Evolutionary conservation across 768 basidiomycete genomes (phyloP).

Genomic region (Amanita exitialis): DNA sequence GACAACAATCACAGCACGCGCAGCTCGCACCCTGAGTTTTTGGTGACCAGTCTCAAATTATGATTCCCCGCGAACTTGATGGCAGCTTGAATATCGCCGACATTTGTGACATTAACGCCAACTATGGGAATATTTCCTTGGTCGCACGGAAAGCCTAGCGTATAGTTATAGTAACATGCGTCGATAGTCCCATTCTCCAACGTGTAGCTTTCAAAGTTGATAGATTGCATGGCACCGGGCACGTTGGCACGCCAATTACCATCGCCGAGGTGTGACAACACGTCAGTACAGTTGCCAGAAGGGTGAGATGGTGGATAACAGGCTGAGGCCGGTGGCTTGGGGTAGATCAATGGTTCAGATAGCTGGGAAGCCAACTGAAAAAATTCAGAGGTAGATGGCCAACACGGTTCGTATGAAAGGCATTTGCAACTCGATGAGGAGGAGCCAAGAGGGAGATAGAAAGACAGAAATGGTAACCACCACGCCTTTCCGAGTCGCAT

Average conservation of each 20-base stretch:
- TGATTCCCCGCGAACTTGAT: constrained; percentile 9
- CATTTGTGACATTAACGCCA: constrained; percentile 29
- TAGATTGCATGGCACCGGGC: constrained; percentile 28
- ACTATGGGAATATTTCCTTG: constrained; percentile 33
- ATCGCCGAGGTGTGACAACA: constrained; percentile 17
- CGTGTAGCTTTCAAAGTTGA: constrained; percentile 15
- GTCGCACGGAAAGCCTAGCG: constrained; percentile 26
- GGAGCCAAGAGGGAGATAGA: not conserved
- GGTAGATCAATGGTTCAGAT: constrained; percentile 1
- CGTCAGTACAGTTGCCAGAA: constrained; percentile 27
- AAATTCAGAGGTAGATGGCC: constrained; percentile 5
- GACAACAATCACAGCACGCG: not conserved
- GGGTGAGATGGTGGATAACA: constrained; percentile 29
- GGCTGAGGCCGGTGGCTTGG: constrained; percentile 19
- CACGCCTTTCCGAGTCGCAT: not conserved
- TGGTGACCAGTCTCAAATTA: constrained; percentile 28
- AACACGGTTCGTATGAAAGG: constrained; percentile 3
- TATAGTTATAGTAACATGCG: constrained; percentile 40
- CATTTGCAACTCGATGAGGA: not conserved
- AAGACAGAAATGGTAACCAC: not conserved
- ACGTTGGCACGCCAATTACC: constrained; percentile 30
- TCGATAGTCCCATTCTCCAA: constrained; percentile 28
- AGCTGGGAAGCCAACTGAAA: not conserved
- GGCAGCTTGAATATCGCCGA: constrained; percentile 26
- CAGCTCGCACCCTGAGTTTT: constrained; percentile 21